Conservation (phyloP, 2,329 filamentous ascomycete species). For the Hymenoscyphus repandus region DNA sequence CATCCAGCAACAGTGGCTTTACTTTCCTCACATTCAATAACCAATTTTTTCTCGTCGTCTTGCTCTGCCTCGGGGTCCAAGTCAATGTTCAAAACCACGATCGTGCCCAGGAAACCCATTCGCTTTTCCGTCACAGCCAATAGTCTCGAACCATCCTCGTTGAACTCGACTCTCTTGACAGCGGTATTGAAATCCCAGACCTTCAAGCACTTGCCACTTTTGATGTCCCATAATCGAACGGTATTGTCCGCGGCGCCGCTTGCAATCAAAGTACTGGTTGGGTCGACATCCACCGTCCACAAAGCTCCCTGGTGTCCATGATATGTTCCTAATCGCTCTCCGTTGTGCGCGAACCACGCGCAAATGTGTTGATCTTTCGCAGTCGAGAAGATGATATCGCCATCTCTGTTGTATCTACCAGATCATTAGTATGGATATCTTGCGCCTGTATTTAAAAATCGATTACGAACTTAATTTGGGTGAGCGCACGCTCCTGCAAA, state of each 20-base stretch:
- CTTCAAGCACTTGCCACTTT: conserved; percentile 89
- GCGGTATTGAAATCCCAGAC: conserved; percentile 96
- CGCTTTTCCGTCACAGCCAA: conserved; percentile 97
- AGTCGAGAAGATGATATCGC: conserved; percentile 93
- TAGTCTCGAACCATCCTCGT: conserved; percentile 83
- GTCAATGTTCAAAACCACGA: conserved; percentile 86
- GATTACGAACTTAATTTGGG: conserved; percentile 72
- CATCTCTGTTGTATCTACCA: conserved; percentile 79
- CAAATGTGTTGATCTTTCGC: conserved; percentile 96
- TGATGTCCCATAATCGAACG: conserved; percentile 93
- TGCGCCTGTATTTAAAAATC: conserved; percentile 6
- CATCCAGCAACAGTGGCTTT: conserved; percentile 97
- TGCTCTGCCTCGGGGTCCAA: conserved; percentile 79
- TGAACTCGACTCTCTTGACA: conserved; percentile 97
- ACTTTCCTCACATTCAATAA: conserved; percentile 90
- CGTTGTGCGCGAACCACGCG: conserved; percentile 96
- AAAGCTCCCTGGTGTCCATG: conserved; percentile 95
- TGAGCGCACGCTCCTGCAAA: conserved; percentile 77
- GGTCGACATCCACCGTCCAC: conserved; percentile 97
- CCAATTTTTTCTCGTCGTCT: conserved; percentile 73
- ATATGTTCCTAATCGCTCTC: conserved; percentile 95
- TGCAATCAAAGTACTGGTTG: conserved; percentile 84
- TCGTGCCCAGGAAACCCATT: conserved; percentile 91
- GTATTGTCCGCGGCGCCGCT: conserved; percentile 98
- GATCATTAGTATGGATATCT: conserved; percentile 17